Base-by-base conservation (phyloP, 352 stramenopile genomes). In the Pythium phragmitis region DNA sequence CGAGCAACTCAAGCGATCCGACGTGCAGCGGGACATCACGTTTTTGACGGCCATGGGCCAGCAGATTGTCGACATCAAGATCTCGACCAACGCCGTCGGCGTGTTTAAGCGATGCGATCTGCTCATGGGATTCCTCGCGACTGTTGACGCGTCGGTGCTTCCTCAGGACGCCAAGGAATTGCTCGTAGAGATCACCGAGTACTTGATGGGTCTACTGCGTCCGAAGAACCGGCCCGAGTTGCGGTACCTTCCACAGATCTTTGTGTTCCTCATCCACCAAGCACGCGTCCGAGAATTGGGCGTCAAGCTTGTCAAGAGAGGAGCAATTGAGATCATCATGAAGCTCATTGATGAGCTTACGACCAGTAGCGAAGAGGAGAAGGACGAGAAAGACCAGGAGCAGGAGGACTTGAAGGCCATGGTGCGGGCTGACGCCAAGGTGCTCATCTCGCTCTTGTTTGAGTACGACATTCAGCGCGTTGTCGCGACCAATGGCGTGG, bases 81-180 rank as follows among this genome's bases (percentile, higher is more conserved):
- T 84, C 5, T 67, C 63, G 6, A 60, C 67, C 14, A 90, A 93
- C 49, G 59, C 74, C 7, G 65, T 74, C 9, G 77, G 80, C 3
- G 66, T 91, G 21, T 81, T 88, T n/a, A 91, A 91, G 66, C 80
- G 84, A 5, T 89, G 75, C 33, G 72, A 74, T 12, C 62, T 93
- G 28, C 43, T 93, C 21, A 73, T 73, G 21, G 76, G 73, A 9
- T 79, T 91, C 34, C 70, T 93, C 14, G 60, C 75, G 45, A 73
- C 77, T 23, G 77, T 70, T 3, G 72, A 89, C n/a, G 21, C 76
- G 6, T 65, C 68, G 13, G 48, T 65, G 8, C 63, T 88, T 11
- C 74, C 82, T 8, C 71, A 59, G 0, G 82, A 90, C 42, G 87
- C 74, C 34, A 70, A 84, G 14, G 73, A 89, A 33, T 75, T 87